Evolutionary conservation across 2,329 filamentous ascomycete genomes (phyloP).

Genomic region (Proliferodiscus dingleyae): DNA sequence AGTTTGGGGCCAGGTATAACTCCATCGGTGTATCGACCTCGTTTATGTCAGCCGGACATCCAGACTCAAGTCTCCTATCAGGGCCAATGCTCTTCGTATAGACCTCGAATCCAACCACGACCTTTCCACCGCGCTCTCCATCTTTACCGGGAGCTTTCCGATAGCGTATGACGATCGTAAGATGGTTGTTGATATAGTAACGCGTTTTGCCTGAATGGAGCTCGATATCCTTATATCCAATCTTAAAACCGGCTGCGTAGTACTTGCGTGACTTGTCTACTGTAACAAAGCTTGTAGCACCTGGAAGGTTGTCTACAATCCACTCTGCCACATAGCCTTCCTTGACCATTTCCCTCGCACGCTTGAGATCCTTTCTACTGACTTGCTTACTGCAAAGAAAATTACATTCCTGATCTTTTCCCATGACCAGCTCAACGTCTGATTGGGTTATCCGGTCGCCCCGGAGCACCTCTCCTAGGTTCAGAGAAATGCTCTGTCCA

Average conservation of each 20-base stretch:
- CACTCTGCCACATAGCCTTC: constrained; percentile 85
- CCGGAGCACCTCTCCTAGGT: constrained; percentile 80
- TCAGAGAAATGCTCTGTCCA: constrained; percentile 73
- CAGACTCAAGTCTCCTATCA: constrained; percentile 52
- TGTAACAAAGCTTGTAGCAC: constrained; percentile 82
- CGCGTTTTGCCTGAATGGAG: constrained; percentile 53
- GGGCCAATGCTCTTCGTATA: constrained; percentile 78
- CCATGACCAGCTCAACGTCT: constrained; percentile 77
- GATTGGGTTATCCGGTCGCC: constrained; percentile 82
- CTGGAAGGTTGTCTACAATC: constrained; percentile 89
- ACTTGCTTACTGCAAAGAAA: constrained; percentile 68
- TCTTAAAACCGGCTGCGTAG: constrained; percentile 85
- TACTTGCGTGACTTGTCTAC: constrained; percentile 81
- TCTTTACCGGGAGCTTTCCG: constrained; percentile 64
- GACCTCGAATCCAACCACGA: constrained; percentile 85
- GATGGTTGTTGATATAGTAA: constrained; percentile 82
- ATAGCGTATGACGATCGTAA: constrained; percentile 78
- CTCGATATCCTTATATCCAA: constrained; percentile 69
- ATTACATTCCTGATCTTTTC: constrained; percentile 66
- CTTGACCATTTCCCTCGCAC: constrained; percentile 66
- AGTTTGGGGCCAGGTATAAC: constrained; percentile 61
- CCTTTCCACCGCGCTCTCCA: constrained; percentile 66
- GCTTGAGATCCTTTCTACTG: constrained; percentile 57
- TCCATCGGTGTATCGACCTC: constrained; percentile 61
- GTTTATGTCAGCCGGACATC: constrained; percentile 65